Evolutionary conservation across 2,329 filamentous ascomycete species (phyloP), one percentile per base, ranked within the genome.

Genomic region (Neoascochyta sp.): DNA sequence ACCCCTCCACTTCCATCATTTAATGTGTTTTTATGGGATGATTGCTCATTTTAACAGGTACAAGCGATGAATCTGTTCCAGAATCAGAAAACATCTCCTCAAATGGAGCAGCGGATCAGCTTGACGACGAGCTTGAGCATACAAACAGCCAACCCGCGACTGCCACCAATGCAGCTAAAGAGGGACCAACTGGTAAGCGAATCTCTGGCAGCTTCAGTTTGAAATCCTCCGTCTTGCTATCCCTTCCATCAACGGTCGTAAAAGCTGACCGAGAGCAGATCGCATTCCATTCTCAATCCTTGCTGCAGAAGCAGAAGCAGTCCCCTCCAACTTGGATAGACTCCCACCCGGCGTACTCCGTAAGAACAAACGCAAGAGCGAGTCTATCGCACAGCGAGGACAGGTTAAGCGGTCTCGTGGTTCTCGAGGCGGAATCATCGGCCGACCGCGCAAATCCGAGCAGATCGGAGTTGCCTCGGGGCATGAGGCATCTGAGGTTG

Each of bases 311-410:
- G 39, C 49, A 12, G 45, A 51, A 9, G 32, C 43, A 3, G 29
- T 51, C 9, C 22, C 27, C 6, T 46, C 48, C 3, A 54, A 42
- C 7, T 28, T 54, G 15, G 49, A 52, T 28, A 39, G 34, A 24
- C 33, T 50, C 8, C 49, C 50, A 14, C 39, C 47, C 13, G 35
- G 25, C 15, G 39, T 32, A 9, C 23, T 33, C 3, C 24, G 14
- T 7, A 19, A 29, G 8, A 36, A 32, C 12, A 54, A 52, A 22
- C 39, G 47, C n/a, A 50, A 47, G 26, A 50, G 38, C 18, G 43
- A 47, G 16, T 23, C 30, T 2, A 27, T 7, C 5, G 19, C 32
- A 11, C 13, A 32, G 10, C 35, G 32, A 17, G 30, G 30, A 10
- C 30, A 23, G 16, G 27, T 16, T 3, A 49, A 51, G 30, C 45